A percentile compares a stretch with the other conserved stretches of the same genome.
Conservation (phyloP, 2,329 filamentous ascomycete genomes). For the Metarhizium album region DNA sequence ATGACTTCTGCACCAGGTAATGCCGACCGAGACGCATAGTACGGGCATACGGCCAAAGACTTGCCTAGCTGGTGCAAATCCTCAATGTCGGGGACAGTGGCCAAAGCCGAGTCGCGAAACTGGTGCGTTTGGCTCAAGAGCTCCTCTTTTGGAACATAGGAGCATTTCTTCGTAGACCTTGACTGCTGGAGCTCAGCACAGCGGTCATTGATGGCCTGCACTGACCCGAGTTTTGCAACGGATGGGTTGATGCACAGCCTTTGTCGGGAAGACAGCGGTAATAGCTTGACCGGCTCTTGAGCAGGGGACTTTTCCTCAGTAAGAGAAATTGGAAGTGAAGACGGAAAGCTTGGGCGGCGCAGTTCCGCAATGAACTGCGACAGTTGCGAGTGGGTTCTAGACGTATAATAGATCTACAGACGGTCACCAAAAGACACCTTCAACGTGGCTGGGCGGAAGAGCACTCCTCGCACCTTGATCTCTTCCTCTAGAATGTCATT, state of each 20-base stretch:
- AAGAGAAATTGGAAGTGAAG: slow-evolving; percentile 47
- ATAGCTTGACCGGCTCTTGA: slow-evolving; percentile 53
- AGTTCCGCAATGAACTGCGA: slow-evolving; percentile 81
- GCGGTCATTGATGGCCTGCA: slow-evolving; percentile 82
- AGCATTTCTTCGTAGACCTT: slow-evolving; percentile 48
- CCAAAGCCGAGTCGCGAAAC: slow-evolving; percentile 77
- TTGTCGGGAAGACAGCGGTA: slow-evolving; percentile 78
- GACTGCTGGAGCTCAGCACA: slow-evolving; percentile 85
- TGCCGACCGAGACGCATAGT: slow-evolving; percentile 84
- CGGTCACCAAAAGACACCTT: slow-evolving; percentile 20
- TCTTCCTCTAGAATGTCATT: slow-evolving; percentile 46
- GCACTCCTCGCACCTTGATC: slow-evolving; percentile 45
- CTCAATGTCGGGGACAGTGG: slow-evolving; percentile 85
- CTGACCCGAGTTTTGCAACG: slow-evolving; percentile 58
- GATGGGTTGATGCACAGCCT: slow-evolving; percentile 82
- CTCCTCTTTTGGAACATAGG: slow-evolving; percentile 69
- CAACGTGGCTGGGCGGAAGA: slow-evolving; percentile 1
- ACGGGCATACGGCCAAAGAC: slow-evolving; percentile 75
- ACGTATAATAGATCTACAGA: slow-evolving; percentile 72
- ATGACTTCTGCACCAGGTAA: slow-evolving; percentile 82
- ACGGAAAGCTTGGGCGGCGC: slow-evolving; percentile 64
- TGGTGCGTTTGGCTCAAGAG: slow-evolving; percentile 60
- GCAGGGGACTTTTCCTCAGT: slow-evolving; percentile 15
- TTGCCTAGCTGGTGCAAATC: slow-evolving; percentile 73
- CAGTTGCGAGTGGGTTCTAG: slow-evolving; percentile 83